phyloP scores from a whole-genome alignment of 306 rosid species.

The Ziziphus jujuba region DNA sequence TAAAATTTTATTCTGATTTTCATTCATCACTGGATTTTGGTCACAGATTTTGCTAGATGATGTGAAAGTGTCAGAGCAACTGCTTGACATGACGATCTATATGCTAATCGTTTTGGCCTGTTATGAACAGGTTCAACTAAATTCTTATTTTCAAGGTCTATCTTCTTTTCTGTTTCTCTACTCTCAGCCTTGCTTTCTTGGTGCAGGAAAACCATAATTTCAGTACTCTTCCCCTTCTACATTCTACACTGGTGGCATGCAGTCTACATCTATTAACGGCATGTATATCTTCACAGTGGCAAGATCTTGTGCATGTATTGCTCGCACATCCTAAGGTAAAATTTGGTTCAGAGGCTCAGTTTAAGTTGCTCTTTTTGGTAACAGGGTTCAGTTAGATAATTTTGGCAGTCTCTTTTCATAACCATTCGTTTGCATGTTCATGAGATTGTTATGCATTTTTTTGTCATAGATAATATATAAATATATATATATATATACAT shows the following conservation, averaged over 20 bases:
- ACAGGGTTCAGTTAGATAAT: constrained; percentile 7
- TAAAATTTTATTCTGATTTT: constrained; percentile 23
- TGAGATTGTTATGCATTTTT: constrained; percentile 19
- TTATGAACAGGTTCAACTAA: constrained; percentile 64
- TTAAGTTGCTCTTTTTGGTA: constrained; percentile 15
- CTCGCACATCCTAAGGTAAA: constrained; percentile 89
- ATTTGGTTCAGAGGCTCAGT: constrained; percentile 11
- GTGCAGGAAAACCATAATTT: constrained; percentile 65
- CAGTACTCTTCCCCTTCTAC: constrained; percentile 50
- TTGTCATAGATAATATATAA: too few species aligned
- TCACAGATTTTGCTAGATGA: constrained; percentile 83
- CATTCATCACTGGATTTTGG: constrained; percentile 32
- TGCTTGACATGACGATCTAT: constrained; percentile 81
- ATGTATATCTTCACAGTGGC: constrained; percentile 80
- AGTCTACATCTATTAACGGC: constrained; percentile 68
- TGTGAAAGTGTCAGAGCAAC: constrained; percentile 73
- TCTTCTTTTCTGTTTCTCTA: constrained; percentile 23
- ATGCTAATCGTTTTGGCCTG: constrained; percentile 65
- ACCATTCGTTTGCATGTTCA: constrained; percentile 21
- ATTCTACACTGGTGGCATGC: constrained; percentile 79
- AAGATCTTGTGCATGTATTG: constrained; percentile 77
- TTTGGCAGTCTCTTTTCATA: constrained; percentile 14
- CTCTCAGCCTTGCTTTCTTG: constrained; percentile 35
- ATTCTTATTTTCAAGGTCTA: constrained; percentile 28
- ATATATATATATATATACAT: background rate